Percentiles rank a stretch among this genome's conserved stretches.
Conservation (phyloP, 352 stramenopile species). For the Hyaloperonospora arabidopsidis region DNA sequence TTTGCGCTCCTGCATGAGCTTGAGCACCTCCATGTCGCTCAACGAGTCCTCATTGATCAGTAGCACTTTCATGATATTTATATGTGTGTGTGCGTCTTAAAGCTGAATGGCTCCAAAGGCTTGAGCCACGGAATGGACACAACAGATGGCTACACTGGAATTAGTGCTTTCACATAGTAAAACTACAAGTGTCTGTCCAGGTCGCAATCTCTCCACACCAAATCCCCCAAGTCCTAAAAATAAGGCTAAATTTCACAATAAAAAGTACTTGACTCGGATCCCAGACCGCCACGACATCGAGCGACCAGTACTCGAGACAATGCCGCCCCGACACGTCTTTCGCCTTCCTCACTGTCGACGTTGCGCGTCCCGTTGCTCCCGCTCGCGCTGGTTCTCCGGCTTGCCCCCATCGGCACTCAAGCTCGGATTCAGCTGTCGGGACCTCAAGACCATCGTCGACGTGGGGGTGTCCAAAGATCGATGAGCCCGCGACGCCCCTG, state of each 20-base stretch:
- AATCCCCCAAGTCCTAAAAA: conserved; percentile 18
- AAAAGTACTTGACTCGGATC: conserved; percentile 21
- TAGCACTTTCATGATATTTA: conserved; percentile 66
- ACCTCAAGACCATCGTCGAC: conserved; percentile 54
- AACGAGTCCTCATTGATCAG: conserved; percentile 72
- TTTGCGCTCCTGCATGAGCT: conserved; percentile 79
- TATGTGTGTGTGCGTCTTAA: neutral
- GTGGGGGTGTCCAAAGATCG: conserved; percentile 42
- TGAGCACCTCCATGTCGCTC: conserved; percentile 72
- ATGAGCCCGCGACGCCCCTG: conserved; percentile 25
- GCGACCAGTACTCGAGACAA: too few species aligned
- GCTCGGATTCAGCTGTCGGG: conserved; percentile 44
- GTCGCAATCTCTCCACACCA: conserved; percentile 10
- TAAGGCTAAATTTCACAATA: conserved; percentile 35
- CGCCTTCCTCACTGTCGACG: conserved; percentile 26
- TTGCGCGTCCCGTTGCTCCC: conserved; percentile 36
- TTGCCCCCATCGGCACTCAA: conserved; percentile 22
- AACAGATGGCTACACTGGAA: conserved; percentile 19
- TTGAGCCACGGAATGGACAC: too few species aligned
- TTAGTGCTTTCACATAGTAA: conserved; percentile 20
- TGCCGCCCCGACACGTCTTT: too few species aligned
- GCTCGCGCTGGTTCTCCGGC: conserved; percentile 34
- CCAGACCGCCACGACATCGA: neutral
- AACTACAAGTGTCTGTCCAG: conserved; percentile 30
- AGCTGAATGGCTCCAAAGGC: neutral